Evolutionary conservation across 2,329 filamentous ascomycete genomes (phyloP).

Genomic region (Trichoderma sp.): DNA sequence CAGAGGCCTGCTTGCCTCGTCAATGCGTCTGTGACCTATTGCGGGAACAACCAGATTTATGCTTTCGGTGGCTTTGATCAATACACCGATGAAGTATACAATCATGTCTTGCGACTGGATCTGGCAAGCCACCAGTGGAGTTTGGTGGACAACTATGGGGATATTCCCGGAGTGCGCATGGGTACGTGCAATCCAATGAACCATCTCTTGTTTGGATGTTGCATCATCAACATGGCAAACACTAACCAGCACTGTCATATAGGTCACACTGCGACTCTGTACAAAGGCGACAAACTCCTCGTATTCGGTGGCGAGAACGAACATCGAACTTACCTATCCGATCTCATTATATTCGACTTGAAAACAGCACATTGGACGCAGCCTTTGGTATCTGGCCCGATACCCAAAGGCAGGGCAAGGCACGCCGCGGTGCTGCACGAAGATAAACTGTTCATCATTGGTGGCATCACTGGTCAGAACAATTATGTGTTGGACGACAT

Average conservation of each 20-base stretch:
- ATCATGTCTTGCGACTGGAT: conserved; percentile 89
- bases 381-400: conserved; percentile 76
- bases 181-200: conserved; percentile 65
- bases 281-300: conserved; percentile 90
- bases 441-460: conserved; percentile 93
- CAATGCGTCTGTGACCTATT: conserved; percentile 98
- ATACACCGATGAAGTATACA: conserved; percentile 98
- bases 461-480: conserved; percentile 90
- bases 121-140: conserved; percentile 88
- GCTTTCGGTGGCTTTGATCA: conserved; percentile 98
- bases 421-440: conserved; percentile 94
- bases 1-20: conserved; percentile 90
- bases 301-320: conserved; percentile 99
- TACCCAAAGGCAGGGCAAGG: conserved; percentile 85
- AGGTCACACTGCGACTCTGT: conserved; percentile 94
- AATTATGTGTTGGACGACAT: conserved; percentile 93
- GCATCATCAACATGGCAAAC: background rate
- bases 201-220: background rate
- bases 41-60: conserved; percentile 94
- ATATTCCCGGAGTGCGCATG: conserved; percentile 96
- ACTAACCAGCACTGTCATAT: conserved; percentile 36
- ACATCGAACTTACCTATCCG: conserved; percentile 89
- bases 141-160: conserved; percentile 95
- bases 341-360: conserved; percentile 93
- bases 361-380: conserved; percentile 95